These are phyloP conservation scores for Solanum bulbocastanum DNA, from an alignment of 257 asterid genomes.

Conservation along the genomic window DNA sequence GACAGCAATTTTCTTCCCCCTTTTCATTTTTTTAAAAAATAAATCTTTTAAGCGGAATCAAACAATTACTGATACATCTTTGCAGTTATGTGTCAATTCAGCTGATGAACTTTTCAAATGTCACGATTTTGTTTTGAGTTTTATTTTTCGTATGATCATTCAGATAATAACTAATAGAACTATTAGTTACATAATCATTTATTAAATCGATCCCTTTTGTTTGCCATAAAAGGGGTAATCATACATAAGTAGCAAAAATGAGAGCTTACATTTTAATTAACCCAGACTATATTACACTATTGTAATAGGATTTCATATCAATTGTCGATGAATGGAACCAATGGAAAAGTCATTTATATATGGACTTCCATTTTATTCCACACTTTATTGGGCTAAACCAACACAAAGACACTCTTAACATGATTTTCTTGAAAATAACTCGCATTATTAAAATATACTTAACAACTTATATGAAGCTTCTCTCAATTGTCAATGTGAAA, in stretches of 20 bases:
- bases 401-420: neutral
- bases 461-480: neutral
- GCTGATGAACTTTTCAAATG: neutral
- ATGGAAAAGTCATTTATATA: neutral
- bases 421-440: neutral
- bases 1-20: neutral
- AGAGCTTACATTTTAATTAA: neutral
- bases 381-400: neutral
- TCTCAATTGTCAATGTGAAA: too few species aligned
- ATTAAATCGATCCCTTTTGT: neutral
- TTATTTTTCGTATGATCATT: neutral
- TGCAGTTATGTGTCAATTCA: neutral
- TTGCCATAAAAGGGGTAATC: neutral
- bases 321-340: neutral
- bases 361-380: neutral
- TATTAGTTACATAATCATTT: neutral
- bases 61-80: neutral
- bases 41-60: too few species aligned
- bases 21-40: neutral
- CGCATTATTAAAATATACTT: neutral
- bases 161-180: too few species aligned
- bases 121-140: neutral
- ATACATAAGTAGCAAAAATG: neutral
- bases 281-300: neutral
- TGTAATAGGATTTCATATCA: neutral